A percentile compares a stretch with the other conserved stretches of the same genome.
Conservation (phyloP, 768 basidiomycete genomes). For the Tubosaeta sp. region DNA sequence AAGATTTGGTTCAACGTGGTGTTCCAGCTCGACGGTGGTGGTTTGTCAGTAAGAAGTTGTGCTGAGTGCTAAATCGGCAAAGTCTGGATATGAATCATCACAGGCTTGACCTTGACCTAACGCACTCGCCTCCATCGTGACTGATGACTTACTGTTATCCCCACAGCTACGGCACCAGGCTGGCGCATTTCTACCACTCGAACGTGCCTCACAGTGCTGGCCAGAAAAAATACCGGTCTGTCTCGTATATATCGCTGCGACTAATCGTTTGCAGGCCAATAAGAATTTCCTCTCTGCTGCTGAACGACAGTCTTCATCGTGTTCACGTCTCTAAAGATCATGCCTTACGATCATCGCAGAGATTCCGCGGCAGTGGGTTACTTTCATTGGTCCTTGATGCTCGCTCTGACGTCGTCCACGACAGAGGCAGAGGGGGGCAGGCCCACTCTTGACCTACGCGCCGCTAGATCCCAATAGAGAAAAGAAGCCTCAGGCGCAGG, state of each 20-base stretch:
- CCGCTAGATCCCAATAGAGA: constrained; percentile 25
- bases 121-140: constrained; percentile 21
- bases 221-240: constrained; percentile 19
- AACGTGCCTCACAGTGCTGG: constrained; percentile 23
- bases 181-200: constrained; percentile 27
- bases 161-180: constrained; percentile 34
- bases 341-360: constrained; percentile 15
- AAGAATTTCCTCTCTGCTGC: constrained; percentile 10
- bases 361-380: constrained; percentile 19
- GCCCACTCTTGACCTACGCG: constrained; percentile 16
- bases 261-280: constrained; percentile 11
- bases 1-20: constrained; percentile 20
- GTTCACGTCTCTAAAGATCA: constrained; percentile 5
- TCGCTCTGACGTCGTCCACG: constrained; percentile 6
- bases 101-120: constrained; percentile 24
- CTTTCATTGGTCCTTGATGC: constrained; percentile 10
- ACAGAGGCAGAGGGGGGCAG: constrained; percentile 21
- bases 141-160: constrained; percentile 20
- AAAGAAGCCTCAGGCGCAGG: constrained; percentile 13
- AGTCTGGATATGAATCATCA: constrained; percentile 29
- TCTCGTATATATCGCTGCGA: constrained; percentile 24
- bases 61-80: constrained; percentile 31
- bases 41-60: constrained; percentile 6
- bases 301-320: constrained; percentile 7
- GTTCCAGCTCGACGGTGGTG: constrained; percentile 14